Conservation (phyloP, 2,329 filamentous ascomycete species). For the Ceratocystis huliohia region DNA sequence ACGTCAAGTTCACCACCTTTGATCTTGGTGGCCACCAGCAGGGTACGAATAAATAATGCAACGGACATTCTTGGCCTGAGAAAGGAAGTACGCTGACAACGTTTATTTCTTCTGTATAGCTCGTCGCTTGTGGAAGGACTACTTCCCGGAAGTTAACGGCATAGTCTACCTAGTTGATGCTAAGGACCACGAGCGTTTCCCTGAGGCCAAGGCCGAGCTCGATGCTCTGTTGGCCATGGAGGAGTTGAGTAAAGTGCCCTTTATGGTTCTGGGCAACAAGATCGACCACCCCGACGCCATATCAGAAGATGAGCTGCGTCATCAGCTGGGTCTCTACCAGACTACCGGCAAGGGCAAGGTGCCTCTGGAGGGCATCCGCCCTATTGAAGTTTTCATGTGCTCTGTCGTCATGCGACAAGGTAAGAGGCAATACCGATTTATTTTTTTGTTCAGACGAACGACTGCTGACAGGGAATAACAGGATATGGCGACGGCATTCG, state of each 20-base stretch:
- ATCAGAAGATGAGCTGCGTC: slow-evolving; percentile 86
- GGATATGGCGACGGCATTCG: slow-evolving; percentile 81
- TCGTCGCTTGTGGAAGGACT: slow-evolving; percentile 89
- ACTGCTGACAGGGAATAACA: slow-evolving; percentile 27
- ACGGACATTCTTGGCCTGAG: background rate
- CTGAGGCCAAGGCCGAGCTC: slow-evolving; percentile 91
- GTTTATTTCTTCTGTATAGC: slow-evolving; percentile 37
- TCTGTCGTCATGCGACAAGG: slow-evolving; percentile 96
- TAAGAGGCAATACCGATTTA: slow-evolving; percentile 29
- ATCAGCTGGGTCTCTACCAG: slow-evolving; percentile 87
- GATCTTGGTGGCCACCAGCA: slow-evolving; percentile 90
- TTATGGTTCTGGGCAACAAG: slow-evolving; percentile 96
- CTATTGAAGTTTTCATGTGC: slow-evolving; percentile 98
- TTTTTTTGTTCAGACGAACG: background rate
- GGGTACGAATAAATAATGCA: slow-evolving; percentile 38
- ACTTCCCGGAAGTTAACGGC: slow-evolving; percentile 90
- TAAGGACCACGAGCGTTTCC: slow-evolving; percentile 89
- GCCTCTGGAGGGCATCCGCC: slow-evolving; percentile 78
- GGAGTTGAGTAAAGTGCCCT: slow-evolving; percentile 88
- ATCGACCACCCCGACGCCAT: slow-evolving; percentile 96
- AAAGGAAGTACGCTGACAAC: slow-evolving; percentile 16
- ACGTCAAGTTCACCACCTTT: slow-evolving; percentile 89
- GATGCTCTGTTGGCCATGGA: slow-evolving; percentile 95
- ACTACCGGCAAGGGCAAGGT: slow-evolving; percentile 95
- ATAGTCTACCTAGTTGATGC: slow-evolving; percentile 98